Evolutionary conservation across 2,329 filamentous ascomycete genomes (phyloP).

Genomic region (Penicillium decumbens): DNA sequence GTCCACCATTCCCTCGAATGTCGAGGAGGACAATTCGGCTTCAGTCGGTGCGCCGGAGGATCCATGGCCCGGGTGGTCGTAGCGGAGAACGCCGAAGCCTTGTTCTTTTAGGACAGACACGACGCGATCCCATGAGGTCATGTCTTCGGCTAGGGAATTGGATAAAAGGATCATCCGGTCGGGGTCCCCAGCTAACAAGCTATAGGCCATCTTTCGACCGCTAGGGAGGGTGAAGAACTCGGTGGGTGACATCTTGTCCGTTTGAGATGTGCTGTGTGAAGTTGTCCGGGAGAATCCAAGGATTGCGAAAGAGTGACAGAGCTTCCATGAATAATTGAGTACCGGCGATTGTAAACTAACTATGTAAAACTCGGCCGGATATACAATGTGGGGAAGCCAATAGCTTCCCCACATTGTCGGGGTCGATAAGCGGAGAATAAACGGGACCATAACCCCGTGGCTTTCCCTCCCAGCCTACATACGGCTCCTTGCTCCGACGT

Average conservation of each 20-base stretch:
- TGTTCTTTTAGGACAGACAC: slow-evolving; percentile 31
- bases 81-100: slow-evolving; percentile 43
- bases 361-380: not conserved
- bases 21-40: slow-evolving; percentile 28
- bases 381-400: not conserved
- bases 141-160: slow-evolving; percentile 40
- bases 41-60: slow-evolving; percentile 32
- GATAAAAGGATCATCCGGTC: slow-evolving; percentile 38
- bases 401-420: not conserved
- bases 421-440: not conserved
- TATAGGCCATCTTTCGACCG: slow-evolving; percentile 10
- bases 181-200: slow-evolving; percentile 14
- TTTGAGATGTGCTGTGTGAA: not conserved
- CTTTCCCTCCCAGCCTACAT: not conserved
- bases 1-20: slow-evolving; percentile 39
- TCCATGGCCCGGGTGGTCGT: slow-evolving; percentile 46
- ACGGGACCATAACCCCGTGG: slow-evolving; percentile 3
- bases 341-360: not conserved
- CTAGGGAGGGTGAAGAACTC: slow-evolving; percentile 11
- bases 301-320: not conserved
- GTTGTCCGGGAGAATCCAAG: not conserved
- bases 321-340: not conserved
- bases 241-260: slow-evolving; percentile 1
- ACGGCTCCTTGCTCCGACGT: slow-evolving; percentile 2
- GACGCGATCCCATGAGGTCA: slow-evolving; percentile 41